These are phyloP conservation scores for Ambrosia hybrid DNA, from an alignment of 140 eudicot genomes.

Conservation along the genomic window DNA sequence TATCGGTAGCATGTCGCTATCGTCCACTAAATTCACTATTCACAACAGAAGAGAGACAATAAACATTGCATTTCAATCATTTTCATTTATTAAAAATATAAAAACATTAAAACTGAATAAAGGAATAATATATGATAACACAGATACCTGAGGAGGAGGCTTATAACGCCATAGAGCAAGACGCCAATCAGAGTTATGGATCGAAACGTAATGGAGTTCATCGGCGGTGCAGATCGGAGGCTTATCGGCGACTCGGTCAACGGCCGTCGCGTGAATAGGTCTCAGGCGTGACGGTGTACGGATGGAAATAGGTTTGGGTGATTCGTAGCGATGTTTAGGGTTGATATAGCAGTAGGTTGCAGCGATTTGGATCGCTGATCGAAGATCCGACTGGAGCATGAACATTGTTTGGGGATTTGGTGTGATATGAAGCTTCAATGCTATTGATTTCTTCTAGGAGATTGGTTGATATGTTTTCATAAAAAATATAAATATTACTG, in stretches of 20 bases:
- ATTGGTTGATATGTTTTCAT: too few relatives aligned
- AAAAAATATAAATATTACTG: too few relatives aligned
- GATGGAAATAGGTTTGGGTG: conserved; percentile 16
- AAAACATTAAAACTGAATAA: too few relatives aligned
- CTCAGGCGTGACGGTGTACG: conserved; percentile 33
- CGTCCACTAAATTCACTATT: too few relatives aligned
- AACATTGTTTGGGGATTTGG: conserved; percentile 29
- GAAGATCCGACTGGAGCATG: conserved; percentile 40
- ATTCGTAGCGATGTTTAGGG: conserved; percentile 35
- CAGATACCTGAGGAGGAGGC: conserved; percentile 57
- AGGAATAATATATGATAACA: neutral
- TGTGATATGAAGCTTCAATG: neutral
- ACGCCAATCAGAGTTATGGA: conserved; percentile 66
- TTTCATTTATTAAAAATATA: too few relatives aligned
- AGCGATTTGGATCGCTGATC: conserved; percentile 52
- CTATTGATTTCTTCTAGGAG: too few relatives aligned
- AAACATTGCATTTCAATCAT: too few relatives aligned
- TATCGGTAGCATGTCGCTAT: too few relatives aligned
- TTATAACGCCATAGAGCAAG: conserved; percentile 87
- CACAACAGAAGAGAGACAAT: too few relatives aligned
- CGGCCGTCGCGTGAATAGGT: conserved; percentile 28
- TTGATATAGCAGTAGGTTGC: conserved; percentile 44
- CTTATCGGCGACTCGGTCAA: conserved; percentile 32
- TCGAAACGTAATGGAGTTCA: conserved; percentile 73
- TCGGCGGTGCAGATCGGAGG: conserved; percentile 79